Evolutionary conservation across 2,329 filamentous ascomycete genomes (phyloP), one percentile per base, ranked within the genome.

Genomic region (Alternaria conjuncta): DNA sequence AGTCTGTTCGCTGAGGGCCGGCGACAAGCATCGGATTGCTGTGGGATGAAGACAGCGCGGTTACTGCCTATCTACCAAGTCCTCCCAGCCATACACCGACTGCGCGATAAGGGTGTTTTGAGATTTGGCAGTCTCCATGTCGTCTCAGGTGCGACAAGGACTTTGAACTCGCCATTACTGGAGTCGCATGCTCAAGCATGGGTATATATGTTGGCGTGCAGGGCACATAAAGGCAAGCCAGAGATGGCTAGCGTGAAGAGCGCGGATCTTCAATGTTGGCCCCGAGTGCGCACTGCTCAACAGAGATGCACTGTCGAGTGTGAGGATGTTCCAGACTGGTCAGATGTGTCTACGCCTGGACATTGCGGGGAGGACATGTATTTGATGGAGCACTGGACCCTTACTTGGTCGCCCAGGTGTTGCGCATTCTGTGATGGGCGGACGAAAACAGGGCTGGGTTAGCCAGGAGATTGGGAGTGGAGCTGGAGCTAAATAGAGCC

Each of bases 21-120:
- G 72, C 4, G 64, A 74, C 53, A 65, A 70, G 43, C 53, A 69
- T 60, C 68, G 70, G n/a, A 69, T 74, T 18, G 66, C 64, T 36
- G 58, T 45, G 20, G 68, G 68, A 43, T 71, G 57, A 71, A 28
- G 21, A 41, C 23, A n/a, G 21, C 20, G 43, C 23, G 32, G 26
- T 55, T 41, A 18, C 10, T 49, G 45, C 26, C 57, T 49, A 23
- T 46, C 28, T 15, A 53, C 8, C 9, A 12, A 36, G 49, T 53
- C 9, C 20, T 21, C 28, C 49, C 30, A 15, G 36, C 15, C 36
- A 53, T 25, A 25, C 49, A 53, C 49, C 49, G 28, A 20, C 30
- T 15, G 23, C 49, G n/a, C 30, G 20, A 23, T 30, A 8, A n/a
- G 23, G 20, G 28, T 23, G 12, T 25, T 23, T 6, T 7, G 20